Evolutionary conservation across 1,284 basidiomycete species (phyloP), one percentile per base, ranked within the genome.

Genomic region (Sphaerobolus stellatus): DNA sequence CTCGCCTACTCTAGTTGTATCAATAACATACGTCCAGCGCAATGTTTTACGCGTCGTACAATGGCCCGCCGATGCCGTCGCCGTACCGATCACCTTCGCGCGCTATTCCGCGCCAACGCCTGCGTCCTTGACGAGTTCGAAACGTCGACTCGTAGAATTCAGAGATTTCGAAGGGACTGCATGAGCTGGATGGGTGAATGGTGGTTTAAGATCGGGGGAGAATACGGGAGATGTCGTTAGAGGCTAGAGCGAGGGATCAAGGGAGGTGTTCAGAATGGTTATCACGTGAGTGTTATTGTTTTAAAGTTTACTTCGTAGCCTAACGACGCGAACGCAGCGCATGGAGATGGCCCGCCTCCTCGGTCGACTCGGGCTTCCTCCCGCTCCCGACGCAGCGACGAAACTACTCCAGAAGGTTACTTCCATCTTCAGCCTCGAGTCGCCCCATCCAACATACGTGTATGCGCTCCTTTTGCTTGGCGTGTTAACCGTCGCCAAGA

Each of bases 321-420:
- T 58, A 41, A 52, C 58, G 50, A 43, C 4, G 50, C 30, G 43
- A 25, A 40, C 49, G 18, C 64, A 93, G 88, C 84, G 93, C 1
- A 80, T 95, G 74, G 94, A 92, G 2, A 96, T 97, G 87, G 93
- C 92, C 0, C 77, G 93, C 65, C 74, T 98, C 11, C 81, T 95
- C 58, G 93, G 92, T 24, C 94, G 97, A 67, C 84, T 98, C 27
- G 81, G 81, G 5, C 72, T 93, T 2, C 70, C 79, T 0, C 64
- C 77, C 9, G 79, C 83, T 52, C 76, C 80, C 0, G 67, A 77
- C 4, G 67, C 71, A 4, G 94, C 90, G 0, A 66, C 97, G 1
- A 80, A 86, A 0, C 76, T 94, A 50, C 81, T 98, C 8, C 79
- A 83, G 38, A 82, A 83, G 45, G 91, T 94, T 0, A 92, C 94